phyloP scores from a whole-genome alignment of 2,329 filamentous ascomycete species.

The Zarea fungicola region DNA sequence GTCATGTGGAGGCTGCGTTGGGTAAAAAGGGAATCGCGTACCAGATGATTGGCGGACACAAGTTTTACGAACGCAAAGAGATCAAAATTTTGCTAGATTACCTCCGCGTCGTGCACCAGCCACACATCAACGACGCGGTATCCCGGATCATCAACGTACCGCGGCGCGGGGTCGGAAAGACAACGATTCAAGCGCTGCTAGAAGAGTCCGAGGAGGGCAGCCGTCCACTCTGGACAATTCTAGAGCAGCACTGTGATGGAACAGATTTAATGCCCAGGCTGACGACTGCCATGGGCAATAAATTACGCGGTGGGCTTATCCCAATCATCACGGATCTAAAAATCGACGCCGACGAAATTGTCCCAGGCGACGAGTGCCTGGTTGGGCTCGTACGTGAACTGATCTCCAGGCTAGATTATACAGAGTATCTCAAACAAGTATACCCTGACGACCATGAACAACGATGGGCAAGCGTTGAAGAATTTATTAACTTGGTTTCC shows the following conservation, averaged over 20 bases:
- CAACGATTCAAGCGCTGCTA: conserved; percentile 66
- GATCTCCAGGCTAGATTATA: conserved; percentile 63
- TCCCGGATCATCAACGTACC: conserved; percentile 81
- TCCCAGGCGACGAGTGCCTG: conserved; percentile 29
- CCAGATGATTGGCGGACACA: conserved; percentile 82
- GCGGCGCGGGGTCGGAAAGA: conserved; percentile 72
- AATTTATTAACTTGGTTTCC: conserved; percentile 73
- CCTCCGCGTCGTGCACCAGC: conserved; percentile 75
- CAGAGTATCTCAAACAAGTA: conserved; percentile 66
- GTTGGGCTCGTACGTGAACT: conserved; percentile 47
- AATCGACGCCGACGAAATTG: conserved; percentile 25
- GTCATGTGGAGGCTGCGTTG: conserved; percentile 78
- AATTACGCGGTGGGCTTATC: conserved; percentile 46
- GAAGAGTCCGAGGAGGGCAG: conserved; percentile 69
- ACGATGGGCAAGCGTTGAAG: conserved; percentile 83
- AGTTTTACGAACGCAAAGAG: conserved; percentile 88
- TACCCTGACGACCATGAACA: conserved; percentile 71
- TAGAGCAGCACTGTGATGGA: conserved; percentile 52
- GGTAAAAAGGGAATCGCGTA: conserved; percentile 80
- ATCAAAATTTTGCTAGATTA: conserved; percentile 87
- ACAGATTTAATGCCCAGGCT: conserved; percentile 44
- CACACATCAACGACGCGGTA: conserved; percentile 81
- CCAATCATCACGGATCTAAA: conserved; percentile 33
- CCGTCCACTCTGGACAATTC: conserved; percentile 69
- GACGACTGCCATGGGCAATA: conserved; percentile 46